Evolutionary conservation across 108 stramenopile species (phyloP).

Genomic region (Nitzschia sp.): DNA sequence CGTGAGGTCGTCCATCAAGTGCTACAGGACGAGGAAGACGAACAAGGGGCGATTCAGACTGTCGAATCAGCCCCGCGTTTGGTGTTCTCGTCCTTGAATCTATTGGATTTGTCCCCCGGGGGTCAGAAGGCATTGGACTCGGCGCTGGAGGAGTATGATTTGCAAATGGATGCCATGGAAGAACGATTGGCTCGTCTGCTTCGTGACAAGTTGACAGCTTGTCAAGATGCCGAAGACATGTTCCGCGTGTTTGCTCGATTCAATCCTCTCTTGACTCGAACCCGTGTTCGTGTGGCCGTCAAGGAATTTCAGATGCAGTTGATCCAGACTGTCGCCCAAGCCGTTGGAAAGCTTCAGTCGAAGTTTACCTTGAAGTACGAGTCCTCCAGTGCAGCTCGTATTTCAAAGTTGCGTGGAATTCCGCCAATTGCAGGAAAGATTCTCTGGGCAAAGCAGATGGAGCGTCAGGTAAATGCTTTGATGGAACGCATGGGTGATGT

Average conservation of each 20-base stretch:
- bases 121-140: constrained; percentile 64
- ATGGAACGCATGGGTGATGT: constrained; percentile 94
- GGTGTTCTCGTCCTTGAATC: constrained; percentile 63
- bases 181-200: constrained; percentile 76
- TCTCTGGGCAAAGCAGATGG: constrained; percentile 98
- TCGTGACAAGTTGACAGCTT: constrained; percentile 79
- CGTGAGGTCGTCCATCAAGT: constrained; percentile 69
- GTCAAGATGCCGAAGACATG: constrained; percentile 96
- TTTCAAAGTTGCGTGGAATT: constrained; percentile 88
- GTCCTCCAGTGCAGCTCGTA: constrained; percentile 64
- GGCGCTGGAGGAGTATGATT: constrained; percentile 81
- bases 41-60: constrained; percentile 60
- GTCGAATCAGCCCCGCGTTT: constrained; percentile 75
- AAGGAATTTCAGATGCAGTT: constrained; percentile 95
- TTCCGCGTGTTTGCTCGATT: constrained; percentile 94
- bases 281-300: constrained; percentile 90
- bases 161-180: constrained; percentile 86
- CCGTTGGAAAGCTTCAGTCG: constrained; percentile 88
- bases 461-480: constrained; percentile 90
- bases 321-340: constrained; percentile 89
- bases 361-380: constrained; percentile 94
- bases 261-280: constrained; percentile 92
- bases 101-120: constrained; percentile 71
- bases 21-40: constrained; percentile 54
- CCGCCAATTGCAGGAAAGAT: constrained; percentile 96